These are phyloP conservation scores for Sporothrix schenckii DNA, from an alignment of 2,329 filamentous ascomycete species.

Conservation along the genomic window DNA sequence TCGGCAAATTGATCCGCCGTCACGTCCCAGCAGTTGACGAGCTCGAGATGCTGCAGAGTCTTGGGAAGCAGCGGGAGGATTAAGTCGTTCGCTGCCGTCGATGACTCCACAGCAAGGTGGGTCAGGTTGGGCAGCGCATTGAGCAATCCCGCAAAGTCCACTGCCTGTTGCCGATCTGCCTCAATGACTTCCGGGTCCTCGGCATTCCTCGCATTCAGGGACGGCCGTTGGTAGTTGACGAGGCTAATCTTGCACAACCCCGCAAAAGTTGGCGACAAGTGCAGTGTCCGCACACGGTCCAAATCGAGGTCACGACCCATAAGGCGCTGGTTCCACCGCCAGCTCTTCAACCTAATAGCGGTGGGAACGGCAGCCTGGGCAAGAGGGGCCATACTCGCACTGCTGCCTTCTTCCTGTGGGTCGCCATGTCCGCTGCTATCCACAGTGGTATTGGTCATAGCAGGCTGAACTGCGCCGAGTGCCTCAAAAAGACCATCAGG, in stretches of 20 bases:
- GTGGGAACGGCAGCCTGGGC: not conserved
- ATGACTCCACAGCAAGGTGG: slow-evolving; percentile 73
- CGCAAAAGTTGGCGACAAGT: slow-evolving; percentile 60
- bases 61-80: slow-evolving; percentile 71
- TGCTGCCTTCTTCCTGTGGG: not conserved
- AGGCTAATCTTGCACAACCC: slow-evolving; percentile 60
- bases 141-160: slow-evolving; percentile 52
- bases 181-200: slow-evolving; percentile 50
- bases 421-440: slow-evolving; percentile 36
- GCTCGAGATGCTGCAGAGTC: slow-evolving; percentile 66
- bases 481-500: slow-evolving; percentile 65
- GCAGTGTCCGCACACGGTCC: slow-evolving; percentile 55
- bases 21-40: slow-evolving; percentile 79
- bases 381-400: not conserved
- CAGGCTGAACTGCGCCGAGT: slow-evolving; percentile 53
- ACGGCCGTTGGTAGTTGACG: slow-evolving; percentile 65
- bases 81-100: slow-evolving; percentile 67
- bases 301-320: slow-evolving; percentile 52
- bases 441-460: not conserved
- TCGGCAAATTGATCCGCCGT: slow-evolving; percentile 65
- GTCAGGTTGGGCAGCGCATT: slow-evolving; percentile 63
- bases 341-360: slow-evolving; percentile 50
- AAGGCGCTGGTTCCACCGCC: slow-evolving; percentile 64
- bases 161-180: slow-evolving; percentile 41
- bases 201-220: slow-evolving; percentile 48